Evolutionary conservation across 768 basidiomycete species (phyloP).

Genomic region (Boletellus emodensis): DNA sequence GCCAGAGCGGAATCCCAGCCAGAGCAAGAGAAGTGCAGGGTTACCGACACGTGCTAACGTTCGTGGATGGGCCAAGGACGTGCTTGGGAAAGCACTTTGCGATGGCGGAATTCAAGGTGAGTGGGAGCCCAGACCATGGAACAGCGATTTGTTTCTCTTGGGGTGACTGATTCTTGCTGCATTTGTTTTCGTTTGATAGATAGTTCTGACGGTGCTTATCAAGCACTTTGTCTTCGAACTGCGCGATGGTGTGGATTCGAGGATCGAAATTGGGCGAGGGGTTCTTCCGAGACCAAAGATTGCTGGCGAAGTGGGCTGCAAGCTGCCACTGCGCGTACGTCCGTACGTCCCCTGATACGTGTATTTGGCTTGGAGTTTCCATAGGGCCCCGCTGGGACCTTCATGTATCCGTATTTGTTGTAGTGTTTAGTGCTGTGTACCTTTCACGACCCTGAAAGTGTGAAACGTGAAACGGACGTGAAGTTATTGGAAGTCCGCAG

Average conservation of each 20-base stretch:
- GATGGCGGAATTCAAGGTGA: slow-evolving; percentile 33
- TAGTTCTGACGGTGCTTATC: slow-evolving; percentile 39
- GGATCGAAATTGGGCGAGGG: too few species aligned
- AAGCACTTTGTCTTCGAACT: slow-evolving; percentile 35
- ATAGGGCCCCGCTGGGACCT: too few species aligned
- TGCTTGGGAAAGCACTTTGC: slow-evolving; percentile 51
- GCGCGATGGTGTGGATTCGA: slow-evolving; percentile 33
- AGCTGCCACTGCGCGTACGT: slow-evolving; percentile 21
- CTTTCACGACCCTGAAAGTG: too few species aligned
- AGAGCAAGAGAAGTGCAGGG: slow-evolving; percentile 42
- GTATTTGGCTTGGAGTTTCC: too few species aligned
- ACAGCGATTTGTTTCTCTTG: too few species aligned
- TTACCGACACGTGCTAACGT: slow-evolving; percentile 48
- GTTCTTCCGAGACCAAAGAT: slow-evolving; percentile 8
- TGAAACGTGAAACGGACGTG: too few species aligned
- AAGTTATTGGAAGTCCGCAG: too few species aligned
- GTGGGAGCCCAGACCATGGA: background rate
- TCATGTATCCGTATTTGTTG: too few species aligned
- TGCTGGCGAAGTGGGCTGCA: slow-evolving; percentile 20
- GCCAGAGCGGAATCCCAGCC: slow-evolving; percentile 16
- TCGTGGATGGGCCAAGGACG: slow-evolving; percentile 44
- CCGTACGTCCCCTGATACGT: background rate
- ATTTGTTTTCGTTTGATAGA: slow-evolving; percentile 25
- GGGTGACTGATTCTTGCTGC: too few species aligned
- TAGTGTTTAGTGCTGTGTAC: too few species aligned